Evolutionary conservation across 257 asterid genomes (phyloP).

Genomic region (Salvia rosmarinus): DNA sequence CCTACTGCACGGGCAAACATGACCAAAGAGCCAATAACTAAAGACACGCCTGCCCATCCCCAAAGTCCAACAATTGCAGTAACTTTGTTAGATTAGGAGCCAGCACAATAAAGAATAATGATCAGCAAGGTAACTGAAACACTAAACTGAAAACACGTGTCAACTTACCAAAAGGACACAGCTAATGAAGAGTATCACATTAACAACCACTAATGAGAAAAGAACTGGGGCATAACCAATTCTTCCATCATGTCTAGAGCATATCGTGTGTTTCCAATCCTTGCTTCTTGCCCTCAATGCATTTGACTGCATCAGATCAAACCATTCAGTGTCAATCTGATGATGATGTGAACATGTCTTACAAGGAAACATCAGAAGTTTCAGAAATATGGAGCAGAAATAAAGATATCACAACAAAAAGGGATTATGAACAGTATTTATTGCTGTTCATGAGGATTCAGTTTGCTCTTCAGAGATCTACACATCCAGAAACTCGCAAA

Average conservation of each 20-base stretch:
- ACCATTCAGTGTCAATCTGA: conserved; percentile 46
- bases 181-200: conserved; percentile 68
- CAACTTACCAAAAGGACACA: conserved; percentile 81
- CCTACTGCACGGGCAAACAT: conserved; percentile 86
- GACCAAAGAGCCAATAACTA: conserved; percentile 69
- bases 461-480: conserved; percentile 21
- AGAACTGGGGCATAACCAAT: conserved; percentile 85
- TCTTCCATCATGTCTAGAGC: conserved; percentile 55
- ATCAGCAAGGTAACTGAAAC: conserved; percentile 36
- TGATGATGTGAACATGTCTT: conserved; percentile 16
- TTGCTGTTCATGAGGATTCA: conserved; percentile 21
- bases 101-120: conserved; percentile 46
- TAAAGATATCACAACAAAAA: conserved; percentile 23
- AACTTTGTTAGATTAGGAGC: conserved; percentile 82
- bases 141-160: conserved; percentile 3
- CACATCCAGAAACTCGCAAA: not conserved
- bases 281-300: conserved; percentile 56
- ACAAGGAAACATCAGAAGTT: conserved; percentile 23
- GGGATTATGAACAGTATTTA: not conserved
- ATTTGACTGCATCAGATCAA: conserved; percentile 62
- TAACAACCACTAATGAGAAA: conserved; percentile 62
- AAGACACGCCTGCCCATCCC: conserved; percentile 87
- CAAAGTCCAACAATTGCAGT: conserved; percentile 94
- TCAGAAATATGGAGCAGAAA: conserved; percentile 19
- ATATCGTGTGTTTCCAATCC: conserved; percentile 59